Base-by-base conservation (phyloP, 176 grass and related monocot genomes). In the Oryza punctata region DNA sequence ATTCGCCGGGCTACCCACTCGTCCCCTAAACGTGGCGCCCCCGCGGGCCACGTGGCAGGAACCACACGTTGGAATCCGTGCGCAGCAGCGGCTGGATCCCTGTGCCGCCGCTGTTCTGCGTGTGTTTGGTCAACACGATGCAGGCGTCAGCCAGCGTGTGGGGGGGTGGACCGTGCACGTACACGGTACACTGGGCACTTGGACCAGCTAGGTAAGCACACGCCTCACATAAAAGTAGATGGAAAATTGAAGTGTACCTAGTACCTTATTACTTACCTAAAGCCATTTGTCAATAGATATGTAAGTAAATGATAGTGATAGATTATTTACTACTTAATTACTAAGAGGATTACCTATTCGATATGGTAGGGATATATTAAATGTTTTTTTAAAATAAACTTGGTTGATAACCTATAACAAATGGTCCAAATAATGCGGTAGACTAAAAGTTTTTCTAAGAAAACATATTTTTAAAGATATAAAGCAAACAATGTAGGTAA, bases 41-140 rank as follows among this genome's bases (percentile, higher is more conserved):
- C 41, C 4, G 33, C 30, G 21, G 29, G 40, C 79, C 79, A 82
- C 65, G 73, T 77, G 40, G n/a, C 29, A 19, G 27, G 10, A 69
- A 41, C 18, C 35, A 46, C 7, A 5, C 75, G 78, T 72, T 50
- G 45, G 81, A 82, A 52, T 37, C 23, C 46, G 24, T 19, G 33
- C 32, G 12, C 14, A 23, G 10, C 41, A 33, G 70, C 9, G 19
- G 52, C 52, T 57, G 24, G 61, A 78, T 78, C 38, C 3, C 26
- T 18, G 24, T 21, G 77, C 25, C 61, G 16, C 52, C 52, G 19
- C 52, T 57, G 52, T 21, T 57, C 18, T n/a, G 18, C 11, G 15
- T 1, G 57, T 61, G 32, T 61, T 61, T 64, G 57, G 57, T 78
- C 57, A 29, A 45, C 76, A 61, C 57, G 19, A 64, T 1, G 47